Percentiles rank a stretch among this genome's conserved stretches.
Conservation (phyloP, 768 basidiomycete genomes). For the Phlegmacium glaucopus region DNA sequence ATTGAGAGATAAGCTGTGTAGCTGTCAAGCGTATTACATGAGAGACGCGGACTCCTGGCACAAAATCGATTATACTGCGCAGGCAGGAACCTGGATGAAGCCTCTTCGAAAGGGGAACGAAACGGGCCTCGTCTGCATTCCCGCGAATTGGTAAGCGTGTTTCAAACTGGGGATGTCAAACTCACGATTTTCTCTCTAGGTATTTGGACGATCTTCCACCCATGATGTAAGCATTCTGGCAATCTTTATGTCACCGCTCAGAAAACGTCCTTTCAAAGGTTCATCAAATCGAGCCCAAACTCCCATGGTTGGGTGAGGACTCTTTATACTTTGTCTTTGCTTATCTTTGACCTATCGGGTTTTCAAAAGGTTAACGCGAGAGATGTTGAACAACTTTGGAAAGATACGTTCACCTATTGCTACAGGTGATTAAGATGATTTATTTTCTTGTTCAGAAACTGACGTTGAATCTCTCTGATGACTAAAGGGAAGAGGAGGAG, state of each 20-base stretch:
- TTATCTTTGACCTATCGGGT: not conserved
- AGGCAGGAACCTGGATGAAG: slow-evolving; percentile 72
- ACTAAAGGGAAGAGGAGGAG: slow-evolving; percentile 56
- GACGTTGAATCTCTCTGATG: too few relatives aligned
- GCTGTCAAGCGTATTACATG: slow-evolving; percentile 64
- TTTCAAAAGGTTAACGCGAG: slow-evolving; percentile 52
- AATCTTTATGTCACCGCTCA: too few relatives aligned
- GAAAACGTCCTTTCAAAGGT: too few relatives aligned
- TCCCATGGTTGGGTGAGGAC: slow-evolving; percentile 67
- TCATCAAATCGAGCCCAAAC: slow-evolving; percentile 63
- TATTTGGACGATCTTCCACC: slow-evolving; percentile 74
- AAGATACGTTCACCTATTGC: slow-evolving; percentile 67
- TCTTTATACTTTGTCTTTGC: not conserved
- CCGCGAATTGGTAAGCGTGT: slow-evolving; percentile 58
- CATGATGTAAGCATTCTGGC: slow-evolving; percentile 69
- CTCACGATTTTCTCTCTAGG: slow-evolving; percentile 25
- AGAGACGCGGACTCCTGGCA: slow-evolving; percentile 70
- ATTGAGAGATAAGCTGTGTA: too few relatives aligned
- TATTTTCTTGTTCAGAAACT: too few relatives aligned
- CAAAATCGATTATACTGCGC: slow-evolving; percentile 60
- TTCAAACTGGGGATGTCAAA: not conserved
- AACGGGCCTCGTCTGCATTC: slow-evolving; percentile 58
- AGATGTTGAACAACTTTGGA: slow-evolving; percentile 72
- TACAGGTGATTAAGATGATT: slow-evolving; percentile 48
- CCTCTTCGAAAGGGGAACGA: slow-evolving; percentile 60